These are phyloP conservation scores for Eucalyptus paniculata DNA, from an alignment of 345 rosid species.

Conservation along the genomic window DNA sequence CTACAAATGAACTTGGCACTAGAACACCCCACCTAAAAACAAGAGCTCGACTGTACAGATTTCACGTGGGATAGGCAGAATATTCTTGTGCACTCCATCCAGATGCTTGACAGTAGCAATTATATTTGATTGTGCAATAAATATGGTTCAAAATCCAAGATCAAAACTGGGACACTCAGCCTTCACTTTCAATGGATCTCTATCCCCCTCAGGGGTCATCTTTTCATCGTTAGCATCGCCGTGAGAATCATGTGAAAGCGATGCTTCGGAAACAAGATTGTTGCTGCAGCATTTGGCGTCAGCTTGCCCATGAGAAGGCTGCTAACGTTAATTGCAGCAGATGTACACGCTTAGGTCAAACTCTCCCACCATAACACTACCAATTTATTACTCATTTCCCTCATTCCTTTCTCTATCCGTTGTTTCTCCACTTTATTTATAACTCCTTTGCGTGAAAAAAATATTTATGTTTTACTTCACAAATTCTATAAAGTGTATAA, in stretches of 20 bases:
- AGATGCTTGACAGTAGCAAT: not conserved
- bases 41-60: not conserved
- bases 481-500: not conserved
- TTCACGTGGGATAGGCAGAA: not conserved
- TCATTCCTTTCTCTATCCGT: not conserved
- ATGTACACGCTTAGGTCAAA: not conserved
- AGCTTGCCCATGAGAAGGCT: not conserved
- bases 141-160: constrained; percentile 32
- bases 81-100: not conserved
- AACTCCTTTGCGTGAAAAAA: not conserved
- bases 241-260: not conserved
- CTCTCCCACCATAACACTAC: not conserved
- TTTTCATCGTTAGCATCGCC: not conserved
- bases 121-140: not conserved
- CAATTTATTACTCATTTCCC: not conserved
- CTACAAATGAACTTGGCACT: not conserved
- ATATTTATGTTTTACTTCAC: not conserved
- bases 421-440: not conserved
- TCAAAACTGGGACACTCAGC: constrained; percentile 33
- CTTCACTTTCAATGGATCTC: not conserved
- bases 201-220: not conserved
- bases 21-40: not conserved
- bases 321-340: not conserved
- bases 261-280: not conserved
- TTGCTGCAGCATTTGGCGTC: not conserved